phyloP scores from a whole-genome alignment of 225 moss, liverwort and hornwort species.

The Straminergon stramineum region DNA sequence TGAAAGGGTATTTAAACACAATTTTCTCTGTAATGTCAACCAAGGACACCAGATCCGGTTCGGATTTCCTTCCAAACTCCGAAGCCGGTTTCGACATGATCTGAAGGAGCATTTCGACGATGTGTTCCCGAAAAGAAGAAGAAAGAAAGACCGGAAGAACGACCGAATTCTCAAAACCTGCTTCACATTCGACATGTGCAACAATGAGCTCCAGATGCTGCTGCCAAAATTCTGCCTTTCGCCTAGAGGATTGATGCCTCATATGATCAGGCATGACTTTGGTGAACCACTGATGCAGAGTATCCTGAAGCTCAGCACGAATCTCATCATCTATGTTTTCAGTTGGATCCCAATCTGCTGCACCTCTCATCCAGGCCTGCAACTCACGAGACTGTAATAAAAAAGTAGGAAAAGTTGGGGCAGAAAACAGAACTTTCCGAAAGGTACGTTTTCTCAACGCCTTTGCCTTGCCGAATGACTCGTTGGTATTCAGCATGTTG shows the following conservation, averaged over 20 bases:
- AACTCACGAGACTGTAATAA: constrained; percentile 3
- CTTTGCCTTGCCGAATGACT: neutral
- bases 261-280: neutral
- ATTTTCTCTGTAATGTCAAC: neutral
- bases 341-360: constrained; percentile 11
- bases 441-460: constrained; percentile 1
- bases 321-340: constrained; percentile 22
- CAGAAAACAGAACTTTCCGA: constrained; percentile 18
- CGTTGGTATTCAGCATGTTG: neutral
- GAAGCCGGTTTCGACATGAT: neutral
- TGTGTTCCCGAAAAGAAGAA: constrained; percentile 3
- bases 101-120: constrained; percentile 16
- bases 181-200: neutral
- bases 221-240: neutral
- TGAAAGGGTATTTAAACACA: constrained; percentile 19
- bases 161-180: neutral
- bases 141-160: constrained; percentile 19
- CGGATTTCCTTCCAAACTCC: neutral
- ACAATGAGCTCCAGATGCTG: constrained; percentile 38
- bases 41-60: constrained; percentile 1
- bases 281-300: constrained; percentile 22
- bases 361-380: constrained; percentile 16
- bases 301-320: constrained; percentile 18
- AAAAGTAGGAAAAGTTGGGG: constrained; percentile 36
- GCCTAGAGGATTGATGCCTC: neutral